Evolutionary conservation across 176 grass and related monocot genomes (phyloP), one percentile per base, ranked within the genome.

Genomic region (Rhynchospora breviuscula): DNA sequence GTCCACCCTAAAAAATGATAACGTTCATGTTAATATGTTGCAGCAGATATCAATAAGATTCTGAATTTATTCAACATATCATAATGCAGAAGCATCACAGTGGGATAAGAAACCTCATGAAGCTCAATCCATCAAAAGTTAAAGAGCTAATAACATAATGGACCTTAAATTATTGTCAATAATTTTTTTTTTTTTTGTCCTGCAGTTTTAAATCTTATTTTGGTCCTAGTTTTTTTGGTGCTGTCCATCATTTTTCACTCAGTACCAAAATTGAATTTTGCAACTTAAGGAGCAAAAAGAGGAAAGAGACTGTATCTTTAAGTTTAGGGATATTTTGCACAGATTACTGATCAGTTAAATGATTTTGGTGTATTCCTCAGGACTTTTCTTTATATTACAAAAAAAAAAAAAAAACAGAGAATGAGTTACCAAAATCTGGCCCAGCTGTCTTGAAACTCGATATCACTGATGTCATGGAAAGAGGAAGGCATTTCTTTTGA

Each of bases 361-460:
- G 15, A 59, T 15, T 59, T 59, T 59, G 17, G 57, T 59, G 57
- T 59, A 7, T n/a, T n/a, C 57, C 18, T 59, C 57, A 59, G 18
- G 18, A n/a, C 6, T 59, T 59, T 18, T 59, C 6, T 59, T 59
- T 59, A n/a, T n/a, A 15, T 49, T 49, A 51, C 8, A 12, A 25
- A 29, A 53, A 76, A 10, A 29, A 29, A 29, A 53, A 76, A 23
- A 29, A 29, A 29, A 53, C 54, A 23, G 8, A 52, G 48, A 54
- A 15, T 76, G 47, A 61, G 58, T 91, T 79, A 94, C 95, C 92
- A 90, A 81, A 98, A 88, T 84, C 92, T 91, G 62, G 57, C 92
- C 95, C 90, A 94, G 81, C 85, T 94, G 25, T 94, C 95, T 87
- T 98, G 95, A 80, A 98, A 98, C 79, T 98, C 87, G 0, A 98